Evolutionary conservation across 2,329 filamentous ascomycete species (phyloP).

Genomic region (Colletotrichum gloeosporioides): DNA sequence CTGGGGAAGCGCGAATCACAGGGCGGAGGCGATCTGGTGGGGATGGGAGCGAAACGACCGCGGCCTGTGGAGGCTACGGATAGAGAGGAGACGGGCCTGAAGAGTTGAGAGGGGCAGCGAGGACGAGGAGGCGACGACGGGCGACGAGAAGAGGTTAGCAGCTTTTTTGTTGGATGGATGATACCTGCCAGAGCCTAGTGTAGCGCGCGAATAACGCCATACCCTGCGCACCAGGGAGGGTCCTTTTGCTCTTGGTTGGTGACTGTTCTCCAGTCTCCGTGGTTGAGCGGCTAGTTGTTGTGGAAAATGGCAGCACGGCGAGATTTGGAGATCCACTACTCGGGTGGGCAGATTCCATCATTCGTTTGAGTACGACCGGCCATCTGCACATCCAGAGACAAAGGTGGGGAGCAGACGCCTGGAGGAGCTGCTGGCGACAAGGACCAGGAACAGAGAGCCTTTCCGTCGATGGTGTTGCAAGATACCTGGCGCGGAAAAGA

Average conservation of each 20-base stretch:
- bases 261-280: constrained; percentile 16
- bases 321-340: constrained; percentile 21
- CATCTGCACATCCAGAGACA: constrained; percentile 20
- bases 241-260: constrained; percentile 19
- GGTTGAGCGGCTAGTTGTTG: constrained; percentile 20
- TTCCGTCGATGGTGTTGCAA: neutral
- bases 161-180: neutral
- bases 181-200: constrained; percentile 8
- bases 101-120: constrained; percentile 6
- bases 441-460: constrained; percentile 16
- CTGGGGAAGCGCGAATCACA: constrained; percentile 22
- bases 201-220: constrained; percentile 24
- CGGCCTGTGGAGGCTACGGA: constrained; percentile 13
- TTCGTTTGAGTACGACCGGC: constrained; percentile 20
- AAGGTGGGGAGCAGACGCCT: constrained; percentile 17
- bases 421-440: constrained; percentile 16
- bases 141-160: constrained; percentile 11
- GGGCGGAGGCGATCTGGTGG: constrained; percentile 19
- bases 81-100: neutral
- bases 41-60: constrained; percentile 17
- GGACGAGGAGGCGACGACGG: constrained; percentile 3
- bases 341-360: constrained; percentile 20
- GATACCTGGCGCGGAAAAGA: neutral
- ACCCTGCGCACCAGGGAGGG: constrained; percentile 16
- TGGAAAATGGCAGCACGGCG: constrained; percentile 22